These are phyloP conservation scores for Diaporthe nobilis DNA, from an alignment of 2,329 filamentous ascomycete species.

Conservation along the genomic window DNA sequence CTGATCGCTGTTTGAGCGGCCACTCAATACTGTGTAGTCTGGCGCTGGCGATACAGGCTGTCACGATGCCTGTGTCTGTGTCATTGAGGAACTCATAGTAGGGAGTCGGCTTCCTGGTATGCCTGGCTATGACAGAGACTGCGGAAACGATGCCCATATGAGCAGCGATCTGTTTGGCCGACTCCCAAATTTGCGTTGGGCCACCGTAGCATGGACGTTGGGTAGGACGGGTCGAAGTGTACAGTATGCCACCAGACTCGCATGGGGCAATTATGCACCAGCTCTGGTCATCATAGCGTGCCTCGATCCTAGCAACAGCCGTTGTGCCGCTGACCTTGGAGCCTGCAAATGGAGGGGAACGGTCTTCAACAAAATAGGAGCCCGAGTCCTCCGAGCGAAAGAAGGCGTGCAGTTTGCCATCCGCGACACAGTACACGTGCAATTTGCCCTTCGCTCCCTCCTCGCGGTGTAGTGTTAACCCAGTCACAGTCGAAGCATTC, in stretches of 20 bases:
- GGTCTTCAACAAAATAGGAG: not conserved
- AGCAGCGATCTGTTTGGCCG: not conserved
- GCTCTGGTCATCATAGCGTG: not conserved
- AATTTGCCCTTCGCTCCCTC: too few relatives aligned
- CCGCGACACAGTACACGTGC: not conserved
- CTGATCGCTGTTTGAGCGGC: too few relatives aligned
- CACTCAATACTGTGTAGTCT: not conserved
- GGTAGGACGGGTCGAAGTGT: not conserved
- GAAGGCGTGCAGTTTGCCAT: not conserved
- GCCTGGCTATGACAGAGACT: too few relatives aligned
- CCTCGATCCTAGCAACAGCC: too few relatives aligned
- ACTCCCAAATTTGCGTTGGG: too few relatives aligned
- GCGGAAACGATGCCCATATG: not conserved
- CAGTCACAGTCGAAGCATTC: slow-evolving; percentile 12
- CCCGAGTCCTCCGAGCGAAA: not conserved
- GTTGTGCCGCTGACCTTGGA: not conserved
- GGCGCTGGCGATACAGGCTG: not conserved
- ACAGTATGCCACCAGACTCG: not conserved
- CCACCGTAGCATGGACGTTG: too few relatives aligned
- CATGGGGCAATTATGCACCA: not conserved
- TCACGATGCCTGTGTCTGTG: not conserved
- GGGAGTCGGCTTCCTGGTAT: too few relatives aligned
- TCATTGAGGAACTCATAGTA: too few relatives aligned
- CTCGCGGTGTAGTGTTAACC: not conserved
- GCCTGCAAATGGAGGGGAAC: not conserved